Conservation (phyloP, 208 protist genomes). For the Blastocrithidia nonstop region DNA sequence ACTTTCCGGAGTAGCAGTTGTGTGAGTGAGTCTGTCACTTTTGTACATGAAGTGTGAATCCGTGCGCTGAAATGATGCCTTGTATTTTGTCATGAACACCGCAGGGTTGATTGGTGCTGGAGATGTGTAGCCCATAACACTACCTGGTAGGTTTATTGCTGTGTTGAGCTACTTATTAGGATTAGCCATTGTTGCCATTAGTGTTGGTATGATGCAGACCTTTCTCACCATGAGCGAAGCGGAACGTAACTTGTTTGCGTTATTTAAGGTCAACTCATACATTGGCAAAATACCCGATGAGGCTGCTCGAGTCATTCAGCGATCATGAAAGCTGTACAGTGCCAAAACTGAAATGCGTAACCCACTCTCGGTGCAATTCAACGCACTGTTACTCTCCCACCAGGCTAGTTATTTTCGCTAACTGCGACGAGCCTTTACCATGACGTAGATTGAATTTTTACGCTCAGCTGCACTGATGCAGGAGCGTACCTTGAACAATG, state of each 20-base stretch:
- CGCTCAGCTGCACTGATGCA: no score
- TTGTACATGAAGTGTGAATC: conserved; percentile 35
- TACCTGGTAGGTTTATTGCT: conserved; percentile 27
- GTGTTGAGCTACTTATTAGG: conserved; percentile 29
- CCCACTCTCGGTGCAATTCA: conserved; percentile 24
- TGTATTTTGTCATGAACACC: conserved; percentile 43
- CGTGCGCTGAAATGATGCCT: conserved; percentile 16
- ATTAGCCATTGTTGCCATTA: conserved; percentile 21
- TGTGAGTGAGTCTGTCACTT: conserved; percentile 17
- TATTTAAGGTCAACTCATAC: conserved; percentile 48
- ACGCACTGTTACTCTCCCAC: conserved; percentile 31
- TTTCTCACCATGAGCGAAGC: conserved; percentile 16
- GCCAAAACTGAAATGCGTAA: conserved; percentile 19
- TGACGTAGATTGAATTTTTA: conserved; percentile 20
- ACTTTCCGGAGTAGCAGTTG: conserved; percentile 9
- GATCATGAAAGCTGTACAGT: conserved; percentile 34
- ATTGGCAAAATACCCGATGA: conserved; percentile 28
- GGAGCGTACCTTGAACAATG: no score
- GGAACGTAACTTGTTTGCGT: conserved; percentile 36
- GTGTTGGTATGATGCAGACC: conserved; percentile 23
- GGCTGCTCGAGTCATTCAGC: conserved; percentile 47
- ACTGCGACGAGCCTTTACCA: conserved; percentile 20
- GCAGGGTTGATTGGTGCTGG: conserved; percentile 33
- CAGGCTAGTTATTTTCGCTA: conserved; percentile 27
- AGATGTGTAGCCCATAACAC: conserved; percentile 23